Evolutionary conservation across 345 rosid species (phyloP), one percentile per base, ranked within the genome.

Genomic region (Salix caprea): DNA sequence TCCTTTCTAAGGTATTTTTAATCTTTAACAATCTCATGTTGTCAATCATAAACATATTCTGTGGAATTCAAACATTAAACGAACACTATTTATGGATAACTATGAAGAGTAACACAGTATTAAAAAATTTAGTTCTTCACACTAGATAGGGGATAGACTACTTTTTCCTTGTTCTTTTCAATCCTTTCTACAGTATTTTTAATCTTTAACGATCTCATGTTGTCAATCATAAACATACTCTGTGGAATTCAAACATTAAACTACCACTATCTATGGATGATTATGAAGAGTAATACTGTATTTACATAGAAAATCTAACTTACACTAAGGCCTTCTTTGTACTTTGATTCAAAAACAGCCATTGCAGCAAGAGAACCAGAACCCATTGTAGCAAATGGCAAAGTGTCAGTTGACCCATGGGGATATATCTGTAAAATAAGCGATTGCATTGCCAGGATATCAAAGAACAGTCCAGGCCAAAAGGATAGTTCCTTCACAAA

Each of bases 301-400:
- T 58, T 18, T 30, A 46, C 7, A 36, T 32, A 46, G 74, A 30
- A 58, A 48, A 70, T 34, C 54, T 50, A 65, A 82, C 97, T 88
- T 84, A 91, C 97, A 76, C 86, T 91, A 68, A 92, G 81, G 81
- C 91, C 96, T 86, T 92, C 97, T 84, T 77, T 89, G 82, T 92
- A 91, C 71, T 87, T 89, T 71, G 95, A 89, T 82, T 92, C 95
- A 77, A 92, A 92, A 48, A 89, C 83, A 70, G 94, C 76, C 95
- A 92, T 91, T 54, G 97, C 95, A 79, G 97, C 97, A 62, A 92
- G 91, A 70, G 97, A 91, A 80, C 97, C 95, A 78, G 97, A 92
- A 19, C 95, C 97, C 97, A 92, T 92, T 37, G 97, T 92, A 2
- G 97, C 96, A 70, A 87, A 92, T 74, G 97, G 97, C 78, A 92